phyloP scores from a whole-genome alignment of 805 yeast genomes.

The Cyberlindnera mrakii region DNA sequence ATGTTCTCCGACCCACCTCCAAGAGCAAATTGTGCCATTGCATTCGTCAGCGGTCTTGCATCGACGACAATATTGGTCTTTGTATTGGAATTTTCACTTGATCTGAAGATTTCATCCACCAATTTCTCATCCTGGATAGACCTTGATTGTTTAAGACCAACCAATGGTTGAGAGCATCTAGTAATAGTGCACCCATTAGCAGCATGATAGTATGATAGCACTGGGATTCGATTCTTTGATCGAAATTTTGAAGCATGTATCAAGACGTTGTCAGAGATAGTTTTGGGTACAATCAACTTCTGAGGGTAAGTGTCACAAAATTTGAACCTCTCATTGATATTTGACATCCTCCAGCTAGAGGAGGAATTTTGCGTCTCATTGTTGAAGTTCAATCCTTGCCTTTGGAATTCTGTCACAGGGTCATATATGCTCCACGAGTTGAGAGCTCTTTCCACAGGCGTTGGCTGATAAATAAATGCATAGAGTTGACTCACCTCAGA shows the following conservation, averaged over 20 bases:
- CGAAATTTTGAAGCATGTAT: slow-evolving; percentile 81
- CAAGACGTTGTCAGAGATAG: slow-evolving; percentile 75
- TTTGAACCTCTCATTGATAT: slow-evolving; percentile 55
- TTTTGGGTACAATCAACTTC: slow-evolving; percentile 60
- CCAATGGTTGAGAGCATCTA: slow-evolving; percentile 88
- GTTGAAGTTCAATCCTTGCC: slow-evolving; percentile 56
- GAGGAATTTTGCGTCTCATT: slow-evolving; percentile 6
- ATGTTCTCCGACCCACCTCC: slow-evolving; percentile 98
- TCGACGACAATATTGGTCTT: slow-evolving; percentile 77
- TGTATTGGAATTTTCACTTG: slow-evolving; percentile 34
- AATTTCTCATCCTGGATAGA: slow-evolving; percentile 89
- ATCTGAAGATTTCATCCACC: slow-evolving; percentile 63
- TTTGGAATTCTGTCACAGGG: slow-evolving; percentile 53
- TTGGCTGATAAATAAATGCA: slow-evolving; percentile 79
- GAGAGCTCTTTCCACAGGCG: slow-evolving; percentile 51
- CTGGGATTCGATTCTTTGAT: slow-evolving; percentile 82
- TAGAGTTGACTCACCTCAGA: slow-evolving; percentile 53
- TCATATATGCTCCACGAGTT: slow-evolving; percentile 74
- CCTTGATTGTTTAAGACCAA: slow-evolving; percentile 81
- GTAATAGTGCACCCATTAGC: slow-evolving; percentile 73
- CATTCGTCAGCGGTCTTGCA: slow-evolving; percentile 89
- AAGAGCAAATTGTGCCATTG: slow-evolving; percentile 91
- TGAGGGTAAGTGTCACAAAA: slow-evolving; percentile 76
- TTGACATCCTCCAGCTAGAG: slow-evolving; percentile 63
- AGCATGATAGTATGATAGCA: slow-evolving; percentile 67